Conservation (phyloP, 75 land plant species). For the Gnetum montanum region DNA sequence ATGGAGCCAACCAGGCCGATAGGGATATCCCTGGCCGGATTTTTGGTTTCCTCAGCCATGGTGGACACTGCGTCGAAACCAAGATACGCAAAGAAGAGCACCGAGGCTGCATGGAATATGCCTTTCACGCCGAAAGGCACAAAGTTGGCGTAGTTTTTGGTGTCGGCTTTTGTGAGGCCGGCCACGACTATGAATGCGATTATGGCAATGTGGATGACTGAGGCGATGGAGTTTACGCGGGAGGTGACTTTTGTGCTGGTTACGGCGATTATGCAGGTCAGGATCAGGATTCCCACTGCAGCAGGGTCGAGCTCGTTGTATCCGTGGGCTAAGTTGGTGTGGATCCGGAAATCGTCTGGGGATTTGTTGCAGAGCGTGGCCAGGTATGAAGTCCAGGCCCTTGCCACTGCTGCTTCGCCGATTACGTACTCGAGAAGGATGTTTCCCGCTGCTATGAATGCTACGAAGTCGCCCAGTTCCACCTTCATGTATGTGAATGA, state of each 20-base stretch:
- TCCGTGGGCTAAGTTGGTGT: slow-evolving; percentile 16
- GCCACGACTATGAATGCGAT: slow-evolving; percentile 60
- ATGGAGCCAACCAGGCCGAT: slow-evolving; percentile 61
- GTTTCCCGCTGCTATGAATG: slow-evolving; percentile 83
- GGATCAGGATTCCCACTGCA: slow-evolving; percentile 38
- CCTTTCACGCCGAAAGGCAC: slow-evolving; percentile 61
- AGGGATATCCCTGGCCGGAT: slow-evolving; percentile 59
- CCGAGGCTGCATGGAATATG: slow-evolving; percentile 48
- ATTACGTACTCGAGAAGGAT: slow-evolving; percentile 59
- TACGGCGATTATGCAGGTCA: slow-evolving; percentile 29
- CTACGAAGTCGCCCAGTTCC: slow-evolving; percentile 77
- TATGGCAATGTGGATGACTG: slow-evolving; percentile 48
- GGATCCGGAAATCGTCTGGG: slow-evolving; percentile 49
- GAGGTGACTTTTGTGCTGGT: slow-evolving; percentile 64
- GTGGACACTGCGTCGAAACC: slow-evolving; percentile 81
- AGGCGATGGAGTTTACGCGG: slow-evolving; percentile 56
- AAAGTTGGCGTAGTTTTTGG: slow-evolving; percentile 32
- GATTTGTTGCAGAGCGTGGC: slow-evolving; percentile 48
- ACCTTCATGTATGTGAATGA: slow-evolving; percentile 72
- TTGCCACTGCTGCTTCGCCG: slow-evolving; percentile 58
- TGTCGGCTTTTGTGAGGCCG: slow-evolving; percentile 62
- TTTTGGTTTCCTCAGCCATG: slow-evolving; percentile 63
- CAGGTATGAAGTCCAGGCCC: slow-evolving; percentile 77
- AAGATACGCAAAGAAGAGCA: slow-evolving; percentile 38
- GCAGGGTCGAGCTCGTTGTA: slow-evolving; percentile 62